A percentile compares a stretch with the other conserved stretches of the same genome.
These are phyloP conservation scores for Pachysandra terminalis DNA, from an alignment of 164 flowering plant species.

Conservation along the genomic window DNA sequence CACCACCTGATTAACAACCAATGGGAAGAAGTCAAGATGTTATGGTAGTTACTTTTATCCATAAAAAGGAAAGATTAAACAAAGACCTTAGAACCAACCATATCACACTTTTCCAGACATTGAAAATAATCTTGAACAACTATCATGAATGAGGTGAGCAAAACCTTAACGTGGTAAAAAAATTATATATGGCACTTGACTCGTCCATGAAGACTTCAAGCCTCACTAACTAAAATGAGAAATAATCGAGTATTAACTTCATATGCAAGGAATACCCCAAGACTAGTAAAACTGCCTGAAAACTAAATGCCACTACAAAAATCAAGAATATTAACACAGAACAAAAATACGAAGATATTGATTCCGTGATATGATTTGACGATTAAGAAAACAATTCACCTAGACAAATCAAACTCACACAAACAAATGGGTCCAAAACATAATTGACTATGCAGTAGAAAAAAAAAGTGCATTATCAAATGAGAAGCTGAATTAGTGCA, in stretches of 20 bases:
- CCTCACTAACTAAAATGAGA: background rate
- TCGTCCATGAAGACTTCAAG: background rate
- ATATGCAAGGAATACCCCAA: background rate
- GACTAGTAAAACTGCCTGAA: no score
- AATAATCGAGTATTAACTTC: background rate
- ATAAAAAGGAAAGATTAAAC: background rate
- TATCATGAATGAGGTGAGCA: background rate
- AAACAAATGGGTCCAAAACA: background rate
- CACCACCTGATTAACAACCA: conserved; percentile 70
- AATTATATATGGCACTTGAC: background rate
- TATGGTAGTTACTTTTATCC: background rate
- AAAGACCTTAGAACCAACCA: background rate
- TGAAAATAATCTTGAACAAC: background rate
- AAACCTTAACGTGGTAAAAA: background rate
- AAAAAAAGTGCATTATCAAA: no score
- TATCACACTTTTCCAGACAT: background rate
- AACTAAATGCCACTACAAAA: no score
- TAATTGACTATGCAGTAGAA: background rate
- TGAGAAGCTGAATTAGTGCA: background rate
- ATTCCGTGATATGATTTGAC: background rate
- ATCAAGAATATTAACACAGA: no score
- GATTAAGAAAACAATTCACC: background rate
- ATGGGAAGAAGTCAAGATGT: background rate
- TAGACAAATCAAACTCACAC: background rate
- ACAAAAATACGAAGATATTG: background rate